These are phyloP conservation scores for Amaranthus cruentus DNA, from an alignment of 148 eudicot genomes.

Conservation along the genomic window DNA sequence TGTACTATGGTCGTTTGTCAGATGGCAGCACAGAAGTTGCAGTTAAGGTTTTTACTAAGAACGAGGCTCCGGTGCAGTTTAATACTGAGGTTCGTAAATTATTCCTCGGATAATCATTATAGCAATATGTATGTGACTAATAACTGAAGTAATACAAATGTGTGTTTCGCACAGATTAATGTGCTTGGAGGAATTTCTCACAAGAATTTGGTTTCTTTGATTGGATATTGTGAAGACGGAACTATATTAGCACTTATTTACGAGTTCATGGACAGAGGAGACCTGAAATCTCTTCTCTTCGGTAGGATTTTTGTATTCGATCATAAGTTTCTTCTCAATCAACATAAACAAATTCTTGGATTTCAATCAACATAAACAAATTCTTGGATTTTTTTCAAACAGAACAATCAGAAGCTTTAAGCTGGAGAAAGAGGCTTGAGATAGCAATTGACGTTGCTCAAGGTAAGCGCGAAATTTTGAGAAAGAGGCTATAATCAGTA, in stretches of 20 bases:
- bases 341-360: too few relatives aligned
- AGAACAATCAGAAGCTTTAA: slow-evolving; percentile 21
- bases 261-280: slow-evolving; percentile 50
- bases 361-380: not conserved
- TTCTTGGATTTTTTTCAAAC: not conserved
- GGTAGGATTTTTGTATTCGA: slow-evolving; percentile 10
- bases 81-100: slow-evolving; percentile 30
- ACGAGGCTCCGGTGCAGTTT: slow-evolving; percentile 34
- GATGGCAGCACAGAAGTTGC: slow-evolving; percentile 36
- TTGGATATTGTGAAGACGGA: slow-evolving; percentile 52
- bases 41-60: slow-evolving; percentile 39
- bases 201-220: slow-evolving; percentile 38
- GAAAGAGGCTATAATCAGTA: not conserved
- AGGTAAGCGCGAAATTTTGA: slow-evolving; percentile 18
- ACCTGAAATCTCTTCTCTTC: slow-evolving; percentile 32
- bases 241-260: slow-evolving; percentile 37
- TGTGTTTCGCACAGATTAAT: slow-evolving; percentile 24
- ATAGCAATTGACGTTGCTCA: slow-evolving; percentile 43
- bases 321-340: not conserved
- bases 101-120: too few relatives aligned
- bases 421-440: slow-evolving; percentile 45
- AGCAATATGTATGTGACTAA: not conserved
- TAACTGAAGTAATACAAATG: not conserved
- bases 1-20: slow-evolving; percentile 34
- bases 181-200: slow-evolving; percentile 42